Percentiles rank a stretch among this genome's conserved stretches.
Evolutionary conservation across 768 basidiomycete species (phyloP).

Genomic region (Gloeostereum incarnatum): DNA sequence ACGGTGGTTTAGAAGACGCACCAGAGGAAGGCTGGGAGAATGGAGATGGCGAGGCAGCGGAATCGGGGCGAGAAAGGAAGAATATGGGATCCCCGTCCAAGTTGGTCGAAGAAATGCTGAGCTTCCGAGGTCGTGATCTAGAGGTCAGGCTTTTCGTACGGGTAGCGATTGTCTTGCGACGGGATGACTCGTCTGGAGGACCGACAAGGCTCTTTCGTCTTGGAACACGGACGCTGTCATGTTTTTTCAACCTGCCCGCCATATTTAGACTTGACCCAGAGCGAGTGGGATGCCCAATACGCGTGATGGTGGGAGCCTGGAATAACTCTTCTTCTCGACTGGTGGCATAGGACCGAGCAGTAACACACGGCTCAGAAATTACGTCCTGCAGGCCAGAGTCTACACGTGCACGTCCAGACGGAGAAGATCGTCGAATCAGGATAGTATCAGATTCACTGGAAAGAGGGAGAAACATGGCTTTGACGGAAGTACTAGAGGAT

Average conservation of each 20-base stretch:
- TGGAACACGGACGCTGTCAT: constrained; percentile 63
- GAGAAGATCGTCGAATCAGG: constrained; percentile 58
- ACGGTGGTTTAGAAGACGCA: too few species aligned
- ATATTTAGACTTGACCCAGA: constrained; percentile 58
- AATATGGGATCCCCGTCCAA: constrained; percentile 17
- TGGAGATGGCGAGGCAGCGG: constrained; percentile 8
- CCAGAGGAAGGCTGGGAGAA: constrained; percentile 8
- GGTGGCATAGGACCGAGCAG: constrained; percentile 58
- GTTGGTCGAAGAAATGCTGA: constrained; percentile 22
- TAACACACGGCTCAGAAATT: constrained; percentile 62
- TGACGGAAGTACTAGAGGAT: constrained; percentile 57
- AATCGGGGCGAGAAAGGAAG: constrained; percentile 19
- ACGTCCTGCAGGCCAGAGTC: constrained; percentile 78
- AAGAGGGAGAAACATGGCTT: constrained; percentile 45
- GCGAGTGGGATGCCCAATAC: constrained; percentile 39
- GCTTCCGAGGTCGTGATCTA: constrained; percentile 18
- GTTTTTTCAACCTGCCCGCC: constrained; percentile 47
- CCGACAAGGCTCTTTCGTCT: constrained; percentile 38
- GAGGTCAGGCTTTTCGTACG: constrained; percentile 5
- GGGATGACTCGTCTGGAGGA: not conserved
- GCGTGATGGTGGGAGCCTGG: constrained; percentile 35
- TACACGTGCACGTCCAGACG: constrained; percentile 55
- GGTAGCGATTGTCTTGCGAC: not conserved
- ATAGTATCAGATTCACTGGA: constrained; percentile 47
- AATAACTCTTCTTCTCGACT: constrained; percentile 58